phyloP scores from a whole-genome alignment of 2,329 filamentous ascomycete species.

The Xylariaceae sp. region DNA sequence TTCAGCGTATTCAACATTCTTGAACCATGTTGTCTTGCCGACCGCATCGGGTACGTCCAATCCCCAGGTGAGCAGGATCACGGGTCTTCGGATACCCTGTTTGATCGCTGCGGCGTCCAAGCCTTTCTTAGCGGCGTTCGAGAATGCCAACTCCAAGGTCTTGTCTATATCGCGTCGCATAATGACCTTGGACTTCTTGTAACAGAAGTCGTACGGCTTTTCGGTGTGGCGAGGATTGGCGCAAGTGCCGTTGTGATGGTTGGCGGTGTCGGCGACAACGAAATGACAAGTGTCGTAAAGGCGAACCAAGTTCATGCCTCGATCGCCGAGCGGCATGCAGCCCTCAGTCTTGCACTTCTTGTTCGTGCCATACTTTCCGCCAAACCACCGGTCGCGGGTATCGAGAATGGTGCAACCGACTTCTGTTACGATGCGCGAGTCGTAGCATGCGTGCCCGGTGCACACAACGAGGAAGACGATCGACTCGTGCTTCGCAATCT shows the following conservation, averaged over 20 bases:
- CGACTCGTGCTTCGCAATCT: background rate
- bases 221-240: constrained; percentile 1
- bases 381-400: constrained; percentile 6
- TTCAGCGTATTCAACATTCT: background rate
- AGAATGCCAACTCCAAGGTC: constrained; percentile 6
- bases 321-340: constrained; percentile 8
- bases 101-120: background rate
- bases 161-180: background rate
- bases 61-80: constrained; percentile 15
- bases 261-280: constrained; percentile 13
- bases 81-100: background rate
- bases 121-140: background rate
- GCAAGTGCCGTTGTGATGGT: constrained; percentile 17
- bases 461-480: constrained; percentile 15
- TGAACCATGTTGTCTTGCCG: constrained; percentile 9
- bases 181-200: constrained; percentile 10
- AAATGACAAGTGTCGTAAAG: constrained; percentile 7
- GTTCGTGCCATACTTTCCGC: background rate
- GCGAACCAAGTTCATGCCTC: constrained; percentile 12
- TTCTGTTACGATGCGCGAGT: constrained; percentile 7
- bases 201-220: constrained; percentile 18
- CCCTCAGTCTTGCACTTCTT: background rate
- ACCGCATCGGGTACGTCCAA: constrained; percentile 4
- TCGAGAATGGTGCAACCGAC: constrained; percentile 16
- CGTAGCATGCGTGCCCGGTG: constrained; percentile 10